Evolutionary conservation across 352 stramenopile genomes (phyloP).

Genomic region (Globisporangium cylindrosporum): DNA sequence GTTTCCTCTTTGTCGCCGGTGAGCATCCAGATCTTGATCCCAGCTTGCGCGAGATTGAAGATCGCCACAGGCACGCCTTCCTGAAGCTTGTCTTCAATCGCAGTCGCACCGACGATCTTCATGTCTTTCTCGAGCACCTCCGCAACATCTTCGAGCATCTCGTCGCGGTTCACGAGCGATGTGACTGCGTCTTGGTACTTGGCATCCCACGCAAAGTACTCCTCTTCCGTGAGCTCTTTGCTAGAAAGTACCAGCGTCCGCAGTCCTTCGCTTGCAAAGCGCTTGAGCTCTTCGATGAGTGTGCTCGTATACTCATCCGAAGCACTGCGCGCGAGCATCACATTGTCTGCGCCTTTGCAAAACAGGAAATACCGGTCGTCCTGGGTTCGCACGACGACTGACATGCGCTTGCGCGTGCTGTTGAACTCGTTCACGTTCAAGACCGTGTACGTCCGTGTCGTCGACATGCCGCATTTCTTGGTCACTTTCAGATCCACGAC

Average conservation of each 20-base stretch:
- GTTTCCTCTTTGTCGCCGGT: slow-evolving; percentile 95
- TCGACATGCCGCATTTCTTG: slow-evolving; percentile 32
- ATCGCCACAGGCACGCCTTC: slow-evolving; percentile 87
- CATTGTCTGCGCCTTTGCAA: slow-evolving; percentile 84
- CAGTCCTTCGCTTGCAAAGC: slow-evolving; percentile 81
- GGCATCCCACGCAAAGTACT: slow-evolving; percentile 66
- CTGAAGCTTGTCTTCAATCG: slow-evolving; percentile 94
- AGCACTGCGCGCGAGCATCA: slow-evolving; percentile 70
- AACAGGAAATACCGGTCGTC: slow-evolving; percentile 50
- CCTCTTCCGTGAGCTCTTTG: slow-evolving; percentile 46
- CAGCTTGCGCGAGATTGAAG: slow-evolving; percentile 76
- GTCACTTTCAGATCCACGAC: slow-evolving; percentile 52
- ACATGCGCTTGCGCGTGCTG: slow-evolving; percentile 98
- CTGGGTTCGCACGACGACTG: slow-evolving; percentile 84
- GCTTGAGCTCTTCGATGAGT: slow-evolving; percentile 56
- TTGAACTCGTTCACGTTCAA: slow-evolving; percentile 86
- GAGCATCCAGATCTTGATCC: slow-evolving; percentile 95
- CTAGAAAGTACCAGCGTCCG: slow-evolving; percentile 77
- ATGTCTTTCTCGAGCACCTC: slow-evolving; percentile 71
- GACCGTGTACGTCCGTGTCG: slow-evolving; percentile 48
- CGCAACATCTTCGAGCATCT: slow-evolving; percentile 49
- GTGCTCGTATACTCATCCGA: slow-evolving; percentile 28
- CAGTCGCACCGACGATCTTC: slow-evolving; percentile 85
- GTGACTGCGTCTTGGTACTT: slow-evolving; percentile 63
- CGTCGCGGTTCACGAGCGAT: slow-evolving; percentile 52